A percentile compares a stretch with the other conserved stretches of the same genome.
phyloP scores from a whole-genome alignment of 441 rosid genomes.

The Dalechampia spathulata region DNA sequence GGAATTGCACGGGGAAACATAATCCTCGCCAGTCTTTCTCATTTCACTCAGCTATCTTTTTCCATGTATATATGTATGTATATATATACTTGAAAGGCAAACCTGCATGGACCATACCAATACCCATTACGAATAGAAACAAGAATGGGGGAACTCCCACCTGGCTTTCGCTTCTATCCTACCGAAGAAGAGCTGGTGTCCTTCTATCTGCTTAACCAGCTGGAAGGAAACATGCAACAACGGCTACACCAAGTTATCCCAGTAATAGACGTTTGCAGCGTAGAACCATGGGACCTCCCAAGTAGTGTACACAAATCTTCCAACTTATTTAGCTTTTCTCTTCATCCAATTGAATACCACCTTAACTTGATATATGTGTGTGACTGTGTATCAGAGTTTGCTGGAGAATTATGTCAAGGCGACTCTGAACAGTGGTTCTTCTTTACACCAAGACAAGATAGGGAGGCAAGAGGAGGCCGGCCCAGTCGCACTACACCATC shows the following conservation, averaged over 20 bases:
- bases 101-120: not conserved
- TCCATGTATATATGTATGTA: not conserved
- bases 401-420: slow-evolving; percentile 43
- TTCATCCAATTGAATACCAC: not conserved
- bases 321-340: too few relatives aligned
- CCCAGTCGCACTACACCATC: slow-evolving; percentile 50
- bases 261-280: slow-evolving; percentile 34
- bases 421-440: slow-evolving; percentile 89
- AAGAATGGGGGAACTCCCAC: slow-evolving; percentile 26
- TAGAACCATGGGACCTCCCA: slow-evolving; percentile 69
- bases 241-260: slow-evolving; percentile 47
- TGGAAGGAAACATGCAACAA: slow-evolving; percentile 38
- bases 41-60: slow-evolving; percentile 36
- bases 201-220: slow-evolving; percentile 64
- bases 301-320: slow-evolving; percentile 22
- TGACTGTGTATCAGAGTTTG: slow-evolving; percentile 34
- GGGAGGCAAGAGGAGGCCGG: slow-evolving; percentile 72
- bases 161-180: slow-evolving; percentile 75
- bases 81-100: not conserved
- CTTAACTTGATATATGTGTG: not conserved
- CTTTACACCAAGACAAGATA: slow-evolving; percentile 62
- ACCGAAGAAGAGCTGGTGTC: slow-evolving; percentile 73
- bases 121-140: not conserved
- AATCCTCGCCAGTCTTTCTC: slow-evolving; percentile 24
- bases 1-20: slow-evolving; percentile 19